Conservation (phyloP, 148 eudicot genomes). For the Selenicereus undatus region DNA sequence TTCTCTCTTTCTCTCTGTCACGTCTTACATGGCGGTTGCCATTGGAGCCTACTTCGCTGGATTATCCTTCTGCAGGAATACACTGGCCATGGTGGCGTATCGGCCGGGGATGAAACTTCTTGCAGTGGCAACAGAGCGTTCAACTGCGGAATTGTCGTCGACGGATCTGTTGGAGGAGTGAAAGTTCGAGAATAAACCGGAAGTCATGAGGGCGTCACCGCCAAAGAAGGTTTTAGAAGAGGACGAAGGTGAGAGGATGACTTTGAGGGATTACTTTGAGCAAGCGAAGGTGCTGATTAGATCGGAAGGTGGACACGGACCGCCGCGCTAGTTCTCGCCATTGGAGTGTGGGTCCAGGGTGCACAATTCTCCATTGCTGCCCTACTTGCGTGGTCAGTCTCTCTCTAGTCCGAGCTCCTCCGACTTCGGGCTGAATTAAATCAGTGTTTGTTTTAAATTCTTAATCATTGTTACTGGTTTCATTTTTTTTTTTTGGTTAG, state of each 20-base stretch:
- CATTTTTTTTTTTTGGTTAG: background rate
- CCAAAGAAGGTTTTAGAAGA: background rate
- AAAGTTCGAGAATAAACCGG: background rate
- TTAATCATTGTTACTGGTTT: background rate
- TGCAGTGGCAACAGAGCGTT: background rate
- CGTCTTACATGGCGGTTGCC: background rate
- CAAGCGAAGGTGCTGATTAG: constrained; percentile 33
- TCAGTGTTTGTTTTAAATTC: background rate
- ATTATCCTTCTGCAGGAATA: background rate
- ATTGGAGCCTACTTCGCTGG: background rate
- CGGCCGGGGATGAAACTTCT: background rate
- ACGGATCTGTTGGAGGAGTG: background rate
- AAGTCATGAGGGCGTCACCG: background rate
- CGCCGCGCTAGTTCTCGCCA: constrained; percentile 52
- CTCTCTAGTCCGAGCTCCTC: background rate
- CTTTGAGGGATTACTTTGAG: constrained; percentile 33
- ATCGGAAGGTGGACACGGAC: constrained; percentile 27
- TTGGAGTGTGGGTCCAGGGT: constrained; percentile 25
- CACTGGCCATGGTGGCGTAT: background rate
- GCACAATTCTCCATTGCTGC: constrained; percentile 35
- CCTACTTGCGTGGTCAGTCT: constrained; percentile 31
- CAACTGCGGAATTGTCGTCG: background rate
- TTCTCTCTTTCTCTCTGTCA: background rate
- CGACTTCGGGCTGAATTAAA: background rate
- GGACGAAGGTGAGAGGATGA: constrained; percentile 15